These are phyloP conservation scores for Gilbertella persicaria DNA, from an alignment of 371 early-diverging fungal species.

Conservation along the genomic window DNA sequence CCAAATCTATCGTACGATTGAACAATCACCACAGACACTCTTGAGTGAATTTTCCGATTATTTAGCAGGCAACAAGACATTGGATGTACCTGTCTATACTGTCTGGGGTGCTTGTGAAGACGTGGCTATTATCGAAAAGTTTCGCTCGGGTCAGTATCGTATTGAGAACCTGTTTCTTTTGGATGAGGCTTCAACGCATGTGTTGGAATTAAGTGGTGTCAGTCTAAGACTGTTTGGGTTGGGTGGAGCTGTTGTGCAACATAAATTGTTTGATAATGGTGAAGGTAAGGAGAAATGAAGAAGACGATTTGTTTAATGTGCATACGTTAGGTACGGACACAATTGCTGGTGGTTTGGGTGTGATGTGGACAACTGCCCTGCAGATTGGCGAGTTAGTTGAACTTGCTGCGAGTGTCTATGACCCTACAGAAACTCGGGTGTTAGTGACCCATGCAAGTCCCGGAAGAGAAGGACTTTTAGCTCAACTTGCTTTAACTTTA, in stretches of 20 bases:
- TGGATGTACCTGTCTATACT: conserved; percentile 66
- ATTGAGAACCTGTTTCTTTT: conserved; percentile 59
- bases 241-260: conserved; percentile 68
- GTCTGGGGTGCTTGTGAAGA: conserved; percentile 75
- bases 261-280: conserved; percentile 72
- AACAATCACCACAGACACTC: conserved; percentile 46
- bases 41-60: conserved; percentile 61
- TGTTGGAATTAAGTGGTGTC: conserved; percentile 64
- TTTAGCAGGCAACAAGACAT: conserved; percentile 41
- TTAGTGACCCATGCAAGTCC: conserved; percentile 68
- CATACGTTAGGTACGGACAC: conserved; percentile 50
- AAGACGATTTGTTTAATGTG: not conserved
- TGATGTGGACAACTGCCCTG: conserved; percentile 71
- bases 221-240: conserved; percentile 65
- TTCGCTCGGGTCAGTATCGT: conserved; percentile 51
- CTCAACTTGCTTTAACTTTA: conserved; percentile 61
- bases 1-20: conserved; percentile 51
- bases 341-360: conserved; percentile 69
- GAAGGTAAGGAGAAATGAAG: conserved; percentile 43
- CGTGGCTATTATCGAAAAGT: conserved; percentile 63
- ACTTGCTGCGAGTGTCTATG: conserved; percentile 52
- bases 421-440: conserved; percentile 60
- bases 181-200: conserved; percentile 58
- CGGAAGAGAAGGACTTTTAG: conserved; percentile 64
- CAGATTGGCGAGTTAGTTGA: conserved; percentile 71